A percentile compares a stretch with the other conserved stretches of the same genome.
Conservation (phyloP, 2,329 filamentous ascomycete genomes). For the Grosmannia serpens region DNA sequence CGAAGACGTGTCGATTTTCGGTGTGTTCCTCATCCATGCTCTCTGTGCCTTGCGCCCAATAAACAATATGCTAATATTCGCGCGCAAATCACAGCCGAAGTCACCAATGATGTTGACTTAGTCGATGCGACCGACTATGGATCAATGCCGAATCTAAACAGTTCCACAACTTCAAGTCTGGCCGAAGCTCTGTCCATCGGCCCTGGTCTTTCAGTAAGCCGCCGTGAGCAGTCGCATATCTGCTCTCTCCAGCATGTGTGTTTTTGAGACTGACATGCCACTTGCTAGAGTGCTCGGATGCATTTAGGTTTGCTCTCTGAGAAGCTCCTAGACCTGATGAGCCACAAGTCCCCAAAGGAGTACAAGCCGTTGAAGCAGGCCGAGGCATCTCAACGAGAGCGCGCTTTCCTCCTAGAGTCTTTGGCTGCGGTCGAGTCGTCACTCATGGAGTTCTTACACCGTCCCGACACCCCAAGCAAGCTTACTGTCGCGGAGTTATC, state of each 20-base stretch:
- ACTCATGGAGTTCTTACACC: conserved; percentile 26
- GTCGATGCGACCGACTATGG: conserved; percentile 38
- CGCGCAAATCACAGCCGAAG: conserved; percentile 23
- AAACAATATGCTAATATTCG: background rate
- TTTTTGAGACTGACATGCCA: background rate
- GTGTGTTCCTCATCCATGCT: conserved; percentile 19
- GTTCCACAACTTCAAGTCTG: conserved; percentile 24
- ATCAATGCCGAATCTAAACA: conserved; percentile 37
- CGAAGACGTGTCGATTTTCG: conserved; percentile 31
- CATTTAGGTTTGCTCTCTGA: conserved; percentile 39
- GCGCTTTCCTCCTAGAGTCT: conserved; percentile 30
- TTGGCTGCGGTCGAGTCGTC: conserved; percentile 31
- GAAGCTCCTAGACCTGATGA: conserved; percentile 37
- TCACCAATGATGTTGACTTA: conserved; percentile 27
- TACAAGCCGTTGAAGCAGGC: conserved; percentile 34
- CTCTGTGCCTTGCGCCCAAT: conserved; percentile 3
- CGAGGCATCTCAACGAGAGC: conserved; percentile 28
- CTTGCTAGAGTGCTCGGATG: conserved; percentile 31
- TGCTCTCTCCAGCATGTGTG: background rate
- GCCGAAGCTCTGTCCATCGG: conserved; percentile 37
- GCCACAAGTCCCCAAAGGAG: conserved; percentile 34
- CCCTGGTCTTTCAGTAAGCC: conserved; percentile 35
- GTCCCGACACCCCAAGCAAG: conserved; percentile 10
- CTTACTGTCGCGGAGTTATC: conserved; percentile 31
- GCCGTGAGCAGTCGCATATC: conserved; percentile 10